These are phyloP conservation scores for Suillus fuscotomentosus DNA, from an alignment of 768 basidiomycete species.

Conservation along the genomic window DNA sequence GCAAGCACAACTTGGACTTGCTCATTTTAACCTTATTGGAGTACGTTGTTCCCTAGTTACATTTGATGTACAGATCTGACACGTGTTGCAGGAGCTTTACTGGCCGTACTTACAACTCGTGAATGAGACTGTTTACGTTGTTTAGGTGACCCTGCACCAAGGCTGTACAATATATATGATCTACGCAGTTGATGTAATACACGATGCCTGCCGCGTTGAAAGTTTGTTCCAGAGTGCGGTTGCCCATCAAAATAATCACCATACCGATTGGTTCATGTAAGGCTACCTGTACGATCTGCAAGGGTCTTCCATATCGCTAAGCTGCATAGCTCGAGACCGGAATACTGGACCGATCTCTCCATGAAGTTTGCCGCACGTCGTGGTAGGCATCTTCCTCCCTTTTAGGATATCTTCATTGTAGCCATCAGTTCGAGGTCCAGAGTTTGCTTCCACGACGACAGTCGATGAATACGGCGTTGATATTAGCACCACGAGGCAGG, in stretches of 20 bases:
- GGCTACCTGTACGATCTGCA: not conserved
- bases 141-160: not conserved
- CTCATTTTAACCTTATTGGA: constrained; percentile 33
- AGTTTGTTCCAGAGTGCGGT: not conserved
- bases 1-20: constrained; percentile 30
- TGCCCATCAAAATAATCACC: not conserved
- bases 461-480: too few relatives aligned
- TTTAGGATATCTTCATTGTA: not conserved
- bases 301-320: not conserved
- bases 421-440: not conserved
- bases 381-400: not conserved
- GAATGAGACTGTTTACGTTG: constrained; percentile 1
- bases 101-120: not conserved
- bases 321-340: not conserved
- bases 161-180: not conserved
- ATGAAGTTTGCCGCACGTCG: not conserved
- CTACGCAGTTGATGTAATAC: not conserved
- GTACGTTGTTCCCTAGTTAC: constrained; percentile 21
- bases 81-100: not conserved
- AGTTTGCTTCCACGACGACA: not conserved
- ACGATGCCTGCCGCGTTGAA: not conserved
- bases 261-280: not conserved
- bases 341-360: not conserved
- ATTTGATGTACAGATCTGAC: not conserved
- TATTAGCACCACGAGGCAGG: too few relatives aligned